A percentile compares a stretch with the other conserved stretches of the same genome.
phyloP scores from a whole-genome alignment of 148 eudicot genomes.

The Silene latifolia region DNA sequence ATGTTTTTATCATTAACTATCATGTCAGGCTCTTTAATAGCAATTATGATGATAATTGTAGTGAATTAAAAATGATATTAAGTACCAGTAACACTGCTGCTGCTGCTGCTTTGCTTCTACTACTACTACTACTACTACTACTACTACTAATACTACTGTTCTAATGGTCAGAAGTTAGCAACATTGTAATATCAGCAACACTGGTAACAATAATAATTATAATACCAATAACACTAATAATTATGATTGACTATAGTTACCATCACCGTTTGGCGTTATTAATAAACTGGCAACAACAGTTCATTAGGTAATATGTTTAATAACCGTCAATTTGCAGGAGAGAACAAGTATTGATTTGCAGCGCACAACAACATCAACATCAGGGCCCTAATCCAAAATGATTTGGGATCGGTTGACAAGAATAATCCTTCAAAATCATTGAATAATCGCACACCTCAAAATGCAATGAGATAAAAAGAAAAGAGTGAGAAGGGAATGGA shows the following conservation, averaged over 20 bases:
- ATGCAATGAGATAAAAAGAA: no score
- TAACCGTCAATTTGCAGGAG: not conserved
- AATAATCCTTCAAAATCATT: no score
- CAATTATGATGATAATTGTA: not conserved
- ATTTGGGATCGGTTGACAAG: no score
- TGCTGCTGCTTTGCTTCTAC: no score
- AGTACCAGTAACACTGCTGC: no score
- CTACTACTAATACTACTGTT: not conserved
- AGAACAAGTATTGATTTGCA: not conserved
- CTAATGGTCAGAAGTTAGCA: not conserved
- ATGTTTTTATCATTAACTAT: not conserved
- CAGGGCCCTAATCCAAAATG: no score
- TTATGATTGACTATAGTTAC: not conserved
- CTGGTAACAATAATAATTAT: not conserved
- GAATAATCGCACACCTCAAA: no score
- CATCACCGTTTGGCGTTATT: not conserved
- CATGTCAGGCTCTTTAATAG: conserved; percentile 1
- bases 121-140: not conserved
- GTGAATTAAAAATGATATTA: no score
- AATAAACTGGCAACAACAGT: not conserved
- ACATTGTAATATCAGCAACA: not conserved
- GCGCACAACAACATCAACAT: not conserved
- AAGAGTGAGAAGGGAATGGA: no score
- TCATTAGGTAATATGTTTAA: not conserved
- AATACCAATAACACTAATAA: not conserved